These are phyloP conservation scores for Talaromyces islandicus DNA, from an alignment of 2,329 filamentous ascomycete genomes.

Conservation along the genomic window DNA sequence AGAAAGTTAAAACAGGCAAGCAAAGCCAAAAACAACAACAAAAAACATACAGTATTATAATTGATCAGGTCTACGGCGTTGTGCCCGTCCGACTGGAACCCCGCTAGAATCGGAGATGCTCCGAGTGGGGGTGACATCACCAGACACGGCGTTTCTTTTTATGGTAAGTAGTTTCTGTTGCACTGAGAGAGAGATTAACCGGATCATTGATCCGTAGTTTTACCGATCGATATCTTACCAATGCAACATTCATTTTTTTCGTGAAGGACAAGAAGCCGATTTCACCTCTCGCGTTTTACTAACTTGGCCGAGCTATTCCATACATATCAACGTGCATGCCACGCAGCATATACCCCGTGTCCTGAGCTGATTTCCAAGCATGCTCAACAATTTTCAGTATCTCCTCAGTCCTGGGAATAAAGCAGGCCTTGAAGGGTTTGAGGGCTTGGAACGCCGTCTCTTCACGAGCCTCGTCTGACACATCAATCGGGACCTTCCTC, in stretches of 20 bases:
- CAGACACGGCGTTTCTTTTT: neutral
- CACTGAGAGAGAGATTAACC: neutral
- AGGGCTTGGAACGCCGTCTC: conserved; percentile 25
- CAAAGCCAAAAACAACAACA: neutral
- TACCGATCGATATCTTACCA: too few relatives aligned
- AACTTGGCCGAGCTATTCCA: conserved; percentile 13
- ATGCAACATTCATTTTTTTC: too few relatives aligned
- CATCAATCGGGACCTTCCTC: neutral
- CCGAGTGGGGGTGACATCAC: conserved; percentile 3
- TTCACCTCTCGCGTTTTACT: neutral
- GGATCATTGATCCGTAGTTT: too few relatives aligned
- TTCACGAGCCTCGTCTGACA: conserved; percentile 26
- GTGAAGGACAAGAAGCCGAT: neutral
- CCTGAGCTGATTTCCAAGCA: conserved; percentile 22
- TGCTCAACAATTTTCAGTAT: conserved; percentile 16
- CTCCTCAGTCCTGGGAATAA: conserved; percentile 21
- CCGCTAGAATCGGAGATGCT: conserved; percentile 6
- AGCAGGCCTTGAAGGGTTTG: conserved; percentile 23
- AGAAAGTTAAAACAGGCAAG: neutral
- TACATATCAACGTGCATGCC: conserved; percentile 24
- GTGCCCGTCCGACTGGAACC: neutral
- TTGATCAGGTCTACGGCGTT: neutral
- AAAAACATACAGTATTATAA: neutral
- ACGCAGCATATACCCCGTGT: conserved; percentile 26
- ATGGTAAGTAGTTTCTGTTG: too few relatives aligned